Evolutionary conservation across 805 yeast genomes (phyloP).

Genomic region (Saccharomycopsis oosterbeekiorum): DNA sequence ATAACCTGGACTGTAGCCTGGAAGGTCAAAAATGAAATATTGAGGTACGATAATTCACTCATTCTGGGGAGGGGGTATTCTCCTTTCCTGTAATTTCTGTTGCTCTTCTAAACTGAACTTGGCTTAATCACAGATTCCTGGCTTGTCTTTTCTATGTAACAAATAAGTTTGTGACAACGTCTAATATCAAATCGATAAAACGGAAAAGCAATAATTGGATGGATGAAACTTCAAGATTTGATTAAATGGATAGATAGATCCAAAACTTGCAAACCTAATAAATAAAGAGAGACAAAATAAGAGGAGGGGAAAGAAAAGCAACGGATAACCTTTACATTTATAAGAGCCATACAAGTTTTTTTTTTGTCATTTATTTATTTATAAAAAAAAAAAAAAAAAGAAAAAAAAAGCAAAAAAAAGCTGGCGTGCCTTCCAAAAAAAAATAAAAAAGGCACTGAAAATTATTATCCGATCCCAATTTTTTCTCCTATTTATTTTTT

Average conservation of each 20-base stretch:
- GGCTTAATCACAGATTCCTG: not conserved
- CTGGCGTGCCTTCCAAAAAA: not conserved
- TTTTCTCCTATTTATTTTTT: not conserved
- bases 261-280: no score
- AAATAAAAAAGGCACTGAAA: not conserved
- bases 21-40: conserved; percentile 56
- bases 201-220: no score
- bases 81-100: not conserved
- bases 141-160: no score
- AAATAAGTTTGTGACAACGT: no score
- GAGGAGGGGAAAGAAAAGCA: not conserved
- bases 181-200: no score
- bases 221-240: not conserved
- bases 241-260: no score
- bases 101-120: not conserved
- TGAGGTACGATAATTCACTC: conserved; percentile 22
- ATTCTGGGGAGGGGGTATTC: not conserved
- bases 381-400: no score
- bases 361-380: no score
- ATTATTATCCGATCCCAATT: not conserved
- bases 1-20: conserved; percentile 91
- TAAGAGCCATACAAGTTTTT: not conserved
- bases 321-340: not conserved
- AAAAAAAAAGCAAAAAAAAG: no score
- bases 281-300: not conserved